These are phyloP conservation scores for Neurospora tetraspora DNA, from an alignment of 495 filamentous ascomycete species.

Conservation along the genomic window DNA sequence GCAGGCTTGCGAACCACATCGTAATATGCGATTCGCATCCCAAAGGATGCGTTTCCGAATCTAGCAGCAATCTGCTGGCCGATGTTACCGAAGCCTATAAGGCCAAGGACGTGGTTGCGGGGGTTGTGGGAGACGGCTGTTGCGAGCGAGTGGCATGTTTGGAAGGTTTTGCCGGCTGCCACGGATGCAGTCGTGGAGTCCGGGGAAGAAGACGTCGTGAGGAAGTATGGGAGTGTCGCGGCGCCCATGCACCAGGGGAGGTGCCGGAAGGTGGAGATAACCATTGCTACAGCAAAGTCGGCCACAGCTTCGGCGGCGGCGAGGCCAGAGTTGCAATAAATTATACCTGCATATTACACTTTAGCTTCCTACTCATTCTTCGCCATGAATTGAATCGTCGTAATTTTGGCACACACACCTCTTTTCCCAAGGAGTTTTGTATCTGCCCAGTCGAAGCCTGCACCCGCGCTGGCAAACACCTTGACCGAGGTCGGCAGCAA, in stretches of 20 bases:
- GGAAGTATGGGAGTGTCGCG: constrained; percentile 28
- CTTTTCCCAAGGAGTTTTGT: constrained; percentile 53
- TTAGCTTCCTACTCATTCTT: not conserved
- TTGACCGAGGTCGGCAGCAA: constrained; percentile 54
- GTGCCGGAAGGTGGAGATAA: constrained; percentile 55
- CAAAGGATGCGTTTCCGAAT: constrained; percentile 42
- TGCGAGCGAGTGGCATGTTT: constrained; percentile 46
- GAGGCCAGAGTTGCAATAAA: constrained; percentile 61
- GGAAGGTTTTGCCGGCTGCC: constrained; percentile 27
- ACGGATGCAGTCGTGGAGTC: not conserved
- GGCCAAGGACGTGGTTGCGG: constrained; percentile 43
- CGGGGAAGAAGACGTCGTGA: constrained; percentile 2
- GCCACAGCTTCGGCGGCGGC: constrained; percentile 61
- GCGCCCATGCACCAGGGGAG: constrained; percentile 52
- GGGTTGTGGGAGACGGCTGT: constrained; percentile 49
- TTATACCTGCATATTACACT: constrained; percentile 37
- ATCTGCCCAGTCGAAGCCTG: constrained; percentile 72
- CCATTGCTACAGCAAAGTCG: constrained; percentile 52
- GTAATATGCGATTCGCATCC: constrained; percentile 60
- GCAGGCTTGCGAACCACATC: constrained; percentile 50
- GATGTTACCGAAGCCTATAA: constrained; percentile 61
- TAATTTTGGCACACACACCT: constrained; percentile 35
- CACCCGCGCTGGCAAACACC: constrained; percentile 63
- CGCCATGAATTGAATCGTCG: not conserved
- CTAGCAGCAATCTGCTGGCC: constrained; percentile 57